Base-by-base conservation (phyloP, 129 eudicot species). In the Lactuca saligna region DNA sequence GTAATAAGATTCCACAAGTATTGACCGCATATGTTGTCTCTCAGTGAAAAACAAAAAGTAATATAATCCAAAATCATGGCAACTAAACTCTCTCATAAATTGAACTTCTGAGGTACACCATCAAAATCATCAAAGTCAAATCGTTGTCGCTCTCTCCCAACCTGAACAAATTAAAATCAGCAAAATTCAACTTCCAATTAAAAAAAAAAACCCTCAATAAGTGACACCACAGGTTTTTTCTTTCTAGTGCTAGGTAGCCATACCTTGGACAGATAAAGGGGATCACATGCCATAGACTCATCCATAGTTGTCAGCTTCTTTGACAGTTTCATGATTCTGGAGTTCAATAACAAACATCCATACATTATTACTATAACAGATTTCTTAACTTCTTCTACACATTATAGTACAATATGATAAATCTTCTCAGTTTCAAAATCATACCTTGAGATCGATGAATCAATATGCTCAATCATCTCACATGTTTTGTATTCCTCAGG, bases 401-500 rank as follows among this genome's bases (percentile, higher is more conserved):
- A n/a, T n/a, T n/a, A n/a, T n/a, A 38, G 39, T 54, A 11, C 38
- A 57, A 25, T 59, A 25, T 60, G 4, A 63, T 55, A 58, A 70
- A 51, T 51, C 37, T 69, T 56, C 14, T 25, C 63, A 49, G 10
- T 17, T 61, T 33, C 14, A 44, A 54, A 38, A 70, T 60, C 68
- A 20, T 78, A 89, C 98, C 98, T 84, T 71, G 87, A 87, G 57
- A 87, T 93, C 17, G 98, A 87, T 50, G 78, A 81, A 77, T 93
- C 98, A 51, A 93, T 83, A 17, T 75, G 85, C 72, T 93, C 98
- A 81, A 93, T 89, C 97, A 93, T 93, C 81, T 75, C 90, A 82
- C 95, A 93, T 8, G 97, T 81, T 82, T 89, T 93, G 70, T 93
- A 93, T 70, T 93, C 87, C 80, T 93, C 98, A 4, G 95, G 98